Base-by-base conservation (phyloP, 345 rosid genomes). In the Lepidium aucheri region DNA sequence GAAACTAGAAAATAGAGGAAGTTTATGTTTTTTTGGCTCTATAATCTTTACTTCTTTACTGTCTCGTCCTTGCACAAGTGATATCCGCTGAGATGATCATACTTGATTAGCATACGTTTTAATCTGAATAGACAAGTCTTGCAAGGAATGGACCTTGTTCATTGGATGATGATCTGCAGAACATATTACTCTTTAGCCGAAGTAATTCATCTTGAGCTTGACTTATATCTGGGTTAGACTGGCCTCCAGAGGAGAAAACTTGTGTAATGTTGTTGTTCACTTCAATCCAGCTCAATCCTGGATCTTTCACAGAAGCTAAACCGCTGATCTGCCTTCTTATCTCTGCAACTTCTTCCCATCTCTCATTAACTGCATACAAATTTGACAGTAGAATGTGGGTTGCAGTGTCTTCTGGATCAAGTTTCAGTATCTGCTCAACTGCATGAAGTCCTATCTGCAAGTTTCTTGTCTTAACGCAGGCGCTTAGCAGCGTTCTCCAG, bases 241-340 rank as follows among this genome's bases (percentile, higher is more conserved):
- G 85, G 74, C 87, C 87, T 24, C 85, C 87, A 3, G 95, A 87
- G 50, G 83, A 67, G 71, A 90, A 85, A 4, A 73, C 77, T 28
- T 78, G 81, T 64, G 86, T 69, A 40, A 38, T 65, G 65, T 78
- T 82, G 67, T 81, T 79, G 74, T 74, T 72, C 54, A 70, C 74
- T 70, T 88, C 92, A 41, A 89, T 83, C 96, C 98, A 92, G 77
- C 96, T 92, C 53, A 86, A 47, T 39, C 88, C 97, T 14, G 95
- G 93, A 74, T 81, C 85, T 75, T 86, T 89, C 34, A 78, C 81
- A 56, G 77, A 52, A 60, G 53, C 61, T 68, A 83, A 68, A 36
- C 80, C 86, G 78, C 89, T 84, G 5, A 83, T 82, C 79, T 80
- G 84, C 57, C 72, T 82, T 75, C 92, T 85, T 58, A 76, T 77